phyloP scores from a whole-genome alignment of 441 rosid species.

The Viola pubescens region DNA sequence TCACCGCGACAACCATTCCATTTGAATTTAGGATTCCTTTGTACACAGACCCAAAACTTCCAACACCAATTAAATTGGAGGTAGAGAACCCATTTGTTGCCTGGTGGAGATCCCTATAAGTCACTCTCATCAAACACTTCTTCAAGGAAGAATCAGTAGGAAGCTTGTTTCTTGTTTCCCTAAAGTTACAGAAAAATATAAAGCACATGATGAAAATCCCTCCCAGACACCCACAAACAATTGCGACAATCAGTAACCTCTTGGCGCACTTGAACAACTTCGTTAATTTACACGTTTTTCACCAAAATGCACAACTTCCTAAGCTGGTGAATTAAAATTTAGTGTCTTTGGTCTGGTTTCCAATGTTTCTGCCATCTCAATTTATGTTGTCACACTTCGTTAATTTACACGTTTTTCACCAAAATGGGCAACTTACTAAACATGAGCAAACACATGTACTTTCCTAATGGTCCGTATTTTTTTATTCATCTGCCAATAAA shows the following conservation, averaged over 20 bases:
- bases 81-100: slow-evolving; percentile 7
- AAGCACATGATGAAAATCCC: not conserved
- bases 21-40: slow-evolving; percentile 7
- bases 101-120: not conserved
- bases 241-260: not conserved
- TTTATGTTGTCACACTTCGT: too few relatives aligned
- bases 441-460: too few relatives aligned
- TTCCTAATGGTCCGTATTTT: too few relatives aligned
- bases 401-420: too few relatives aligned
- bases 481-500: too few relatives aligned
- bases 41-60: slow-evolving; percentile 13
- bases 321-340: too few relatives aligned
- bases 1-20: not conserved
- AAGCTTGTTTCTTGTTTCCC: not conserved
- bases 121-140: not conserved
- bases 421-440: too few relatives aligned
- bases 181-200: not conserved
- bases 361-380: too few relatives aligned
- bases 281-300: too few relatives aligned
- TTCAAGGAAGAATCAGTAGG: not conserved
- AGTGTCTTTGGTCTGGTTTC: too few relatives aligned
- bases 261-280: not conserved
- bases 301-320: too few relatives aligned
- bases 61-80: slow-evolving; percentile 7
- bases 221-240: not conserved